Evolutionary conservation across 2,329 filamentous ascomycete species (phyloP), one percentile per base, ranked within the genome.

Genomic region (Laburnicola sp.): DNA sequence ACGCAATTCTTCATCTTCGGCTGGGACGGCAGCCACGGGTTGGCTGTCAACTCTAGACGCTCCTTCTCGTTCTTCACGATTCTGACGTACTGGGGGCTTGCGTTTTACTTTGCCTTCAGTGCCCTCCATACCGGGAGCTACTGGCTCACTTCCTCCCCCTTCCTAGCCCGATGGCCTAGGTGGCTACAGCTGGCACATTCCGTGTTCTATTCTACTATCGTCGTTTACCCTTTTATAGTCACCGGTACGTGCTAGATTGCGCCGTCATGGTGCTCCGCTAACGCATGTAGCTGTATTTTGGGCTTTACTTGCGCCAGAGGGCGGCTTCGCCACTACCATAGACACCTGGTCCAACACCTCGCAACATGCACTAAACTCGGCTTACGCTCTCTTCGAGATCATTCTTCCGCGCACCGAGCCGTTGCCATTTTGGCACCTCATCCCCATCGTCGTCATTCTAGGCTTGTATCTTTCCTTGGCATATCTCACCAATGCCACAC

Each of bases 271-370:
- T 8, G 32, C 37, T 44, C 22, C 32, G 49, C 57, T 65, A 40
- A 69, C 50, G 11, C 40, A 37, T 25, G 25, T 45, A 75, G 75
- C 72, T 39, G 71, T 78, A 6, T 78, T 71, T 62, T 78, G 75
- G 75, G 70, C 62, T 23, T 59, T 75, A 21, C 68, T 77, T 22
- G 68, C 67, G 11, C 58, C 62, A 3, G 37, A 45, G 6, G 27
- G 31, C 28, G 39, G 22, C 5, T 42, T 42, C 39, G 31, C 16
- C 27, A 28, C 27, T 4, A 42, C 27, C 27, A 42, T 42, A 28
- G 32, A 42, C 27, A 31, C 27, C 4, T 42, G 39, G 39, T 31
- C 32, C 27, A 42, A 42, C 39, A 10, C 32, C 27, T 31, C 27
- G n/a, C 27, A 31, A 1, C 39, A 42, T 9, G 39, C 27, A n/a